Evolutionary conservation across 805 yeast genomes (phyloP), one percentile per base, ranked within the genome.

Genomic region (Pichia californica): DNA sequence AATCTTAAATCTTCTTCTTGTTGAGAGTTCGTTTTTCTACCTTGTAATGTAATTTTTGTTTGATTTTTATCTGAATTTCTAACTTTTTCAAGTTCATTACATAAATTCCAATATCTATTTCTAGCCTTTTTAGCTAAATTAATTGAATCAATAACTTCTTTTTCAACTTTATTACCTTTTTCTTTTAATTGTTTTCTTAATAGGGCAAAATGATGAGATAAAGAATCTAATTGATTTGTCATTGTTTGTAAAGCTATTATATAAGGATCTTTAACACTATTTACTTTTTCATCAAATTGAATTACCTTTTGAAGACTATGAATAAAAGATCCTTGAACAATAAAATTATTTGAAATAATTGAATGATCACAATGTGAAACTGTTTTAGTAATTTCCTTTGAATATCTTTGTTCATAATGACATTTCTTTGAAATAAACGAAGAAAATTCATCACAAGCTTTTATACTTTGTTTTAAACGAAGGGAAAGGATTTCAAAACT

Each of bases 101-200:
- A 88, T 21, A 88, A 66, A 41, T 85, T 79, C 56, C 76, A 77
- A 60, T 93, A 91, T 59, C 79, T 80, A 29, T 67, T 53, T 61
- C 84, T 86, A 14, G 97, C 94, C 74, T 91, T 91, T 51, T 87
- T 96, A 1, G 95, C 96, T 34, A 77, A 75, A 44, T 71, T 68
- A 39, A 88, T 89, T 7, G 96, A 79, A 45, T 93, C 98, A 11
- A 71, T 57, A 29, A 88, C 89, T 46, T 83, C 94, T 57, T 84
- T 88, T 58, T 93, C 99, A 52, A 81, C 76, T 38, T 85, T 71
- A 55, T 77, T 73, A 34, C 88, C 87, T 45, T 84, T 85, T 38
- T 93, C 98, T 61, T 93, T 93, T 42, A 80, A 67, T 28, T 71
- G 53, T 60, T 89, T 93, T 52, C 99, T 74, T 49, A 80, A 69